Conservation (phyloP, 495 filamentous ascomycete genomes). For the Pyronema omphalodes region DNA sequence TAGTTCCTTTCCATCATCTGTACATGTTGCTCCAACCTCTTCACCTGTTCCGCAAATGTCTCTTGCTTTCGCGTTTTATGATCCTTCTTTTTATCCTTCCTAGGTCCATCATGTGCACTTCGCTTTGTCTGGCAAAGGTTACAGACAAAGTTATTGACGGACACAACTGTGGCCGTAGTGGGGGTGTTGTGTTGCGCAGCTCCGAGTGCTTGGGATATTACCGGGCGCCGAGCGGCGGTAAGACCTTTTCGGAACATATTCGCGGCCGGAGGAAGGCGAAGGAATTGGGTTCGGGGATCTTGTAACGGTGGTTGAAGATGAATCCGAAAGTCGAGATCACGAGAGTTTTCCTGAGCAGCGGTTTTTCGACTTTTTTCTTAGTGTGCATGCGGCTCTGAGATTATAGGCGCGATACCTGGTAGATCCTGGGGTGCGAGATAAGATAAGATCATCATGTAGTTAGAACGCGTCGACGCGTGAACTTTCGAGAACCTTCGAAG, state of each 20-base stretch:
- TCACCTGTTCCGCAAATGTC: conserved; percentile 4
- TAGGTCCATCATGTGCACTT: neutral
- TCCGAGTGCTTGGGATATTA: neutral
- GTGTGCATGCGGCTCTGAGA: too few relatives aligned
- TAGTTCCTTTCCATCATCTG: conserved; percentile 19
- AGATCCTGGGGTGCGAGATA: too few relatives aligned
- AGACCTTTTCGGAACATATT: conserved; percentile 7
- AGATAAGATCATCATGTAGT: too few relatives aligned
- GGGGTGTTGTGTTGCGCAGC: too few relatives aligned
- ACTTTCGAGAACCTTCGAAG: too few relatives aligned
- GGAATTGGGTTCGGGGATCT: neutral
- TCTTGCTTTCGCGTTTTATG: neutral
- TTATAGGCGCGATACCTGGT: too few relatives aligned
- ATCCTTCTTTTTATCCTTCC: neutral
- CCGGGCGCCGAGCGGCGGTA: neutral
- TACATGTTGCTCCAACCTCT: conserved; percentile 20
- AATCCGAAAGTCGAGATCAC: neutral
- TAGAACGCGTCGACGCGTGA: too few relatives aligned
- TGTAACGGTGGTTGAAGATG: neutral
- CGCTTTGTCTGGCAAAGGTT: neutral
- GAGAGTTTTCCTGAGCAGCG: too few relatives aligned
- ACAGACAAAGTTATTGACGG: too few relatives aligned
- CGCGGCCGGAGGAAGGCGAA: neutral
- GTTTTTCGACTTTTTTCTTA: too few relatives aligned
- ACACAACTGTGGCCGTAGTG: too few relatives aligned